Base-by-base conservation (phyloP, 192 early-diverging fungal species). In the Diversispora epigaea region DNA sequence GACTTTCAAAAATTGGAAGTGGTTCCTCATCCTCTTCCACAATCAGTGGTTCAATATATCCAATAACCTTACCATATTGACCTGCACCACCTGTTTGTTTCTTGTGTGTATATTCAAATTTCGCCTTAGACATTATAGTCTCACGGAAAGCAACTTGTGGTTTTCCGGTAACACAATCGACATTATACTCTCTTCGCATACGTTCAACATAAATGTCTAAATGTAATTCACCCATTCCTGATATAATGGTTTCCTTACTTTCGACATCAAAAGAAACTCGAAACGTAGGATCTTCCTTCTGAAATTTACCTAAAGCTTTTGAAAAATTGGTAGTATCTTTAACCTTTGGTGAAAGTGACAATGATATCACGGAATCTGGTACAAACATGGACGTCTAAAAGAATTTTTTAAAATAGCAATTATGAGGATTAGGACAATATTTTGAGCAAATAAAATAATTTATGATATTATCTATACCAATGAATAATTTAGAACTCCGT, bases 111-210 rank as follows among this genome's bases (percentile, higher is more conserved):
- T 97, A 99, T 80, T 93, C 89, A 82, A 99, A 97, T 69, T 87
- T 84, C 62, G 91, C 84, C 60, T 86, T 81, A 45, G 80, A 75
- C 6, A 88, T 89, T 74, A 95, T 90, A 21, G 97, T 94, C 80
- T 99, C 97, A 68, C 97, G 90, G 93, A 96, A 99, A 21, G 97
- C 96, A 46, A 99, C 97, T 80, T 91, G 95, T 22, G 97, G 97
- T 79, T 99, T 99, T 45, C 97, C 97, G 32, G 94, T 96, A 21
- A 90, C 85, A 77, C 96, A 97, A 71, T 99, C 97, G 39, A 94
- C 91, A 76, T 90, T 92, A 85, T 97, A 99, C 83, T 99, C 97
- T 80, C 97, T 91, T 68, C 92, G 91, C 96, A 99, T 97, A 71
- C 97, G 93, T 84, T 99, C 97, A 63, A 99, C 95, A 84, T 97